Evolutionary conservation across 768 basidiomycete species (phyloP).

Genomic region (Leucocoprinus leucothites): DNA sequence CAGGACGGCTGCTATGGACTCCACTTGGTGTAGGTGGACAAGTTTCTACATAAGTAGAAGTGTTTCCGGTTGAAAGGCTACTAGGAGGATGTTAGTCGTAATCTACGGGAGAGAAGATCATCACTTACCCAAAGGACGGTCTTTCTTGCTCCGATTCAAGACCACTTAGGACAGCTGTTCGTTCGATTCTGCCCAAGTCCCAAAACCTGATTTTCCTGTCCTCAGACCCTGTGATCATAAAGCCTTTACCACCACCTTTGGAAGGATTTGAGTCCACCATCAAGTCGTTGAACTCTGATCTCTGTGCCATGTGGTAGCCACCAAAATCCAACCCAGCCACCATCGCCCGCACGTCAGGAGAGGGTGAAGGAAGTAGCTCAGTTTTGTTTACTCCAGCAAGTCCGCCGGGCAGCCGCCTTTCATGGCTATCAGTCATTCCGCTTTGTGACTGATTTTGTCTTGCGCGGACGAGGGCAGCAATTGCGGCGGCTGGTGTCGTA

Average conservation of each 20-base stretch:
- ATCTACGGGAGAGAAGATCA: not conserved
- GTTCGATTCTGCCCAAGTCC: conserved; percentile 75
- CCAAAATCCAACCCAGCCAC: conserved; percentile 77
- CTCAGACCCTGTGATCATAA: conserved; percentile 85
- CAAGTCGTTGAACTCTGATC: conserved; percentile 47
- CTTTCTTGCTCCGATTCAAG: conserved; percentile 71
- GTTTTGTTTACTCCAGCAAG: not conserved
- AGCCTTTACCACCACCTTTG: conserved; percentile 54
- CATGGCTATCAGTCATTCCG: conserved; percentile 16
- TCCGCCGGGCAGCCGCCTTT: conserved; percentile 19
- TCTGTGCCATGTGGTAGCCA: conserved; percentile 53
- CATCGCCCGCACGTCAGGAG: conserved; percentile 67
- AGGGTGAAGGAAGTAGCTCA: conserved; percentile 41
- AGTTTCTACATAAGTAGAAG: conserved; percentile 59
- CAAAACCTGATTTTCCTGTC: conserved; percentile 86
- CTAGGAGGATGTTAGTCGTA: conserved; percentile 14
- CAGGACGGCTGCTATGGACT: conserved; percentile 60
- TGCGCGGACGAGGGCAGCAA: conserved; percentile 73
- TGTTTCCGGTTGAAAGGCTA: conserved; percentile 37
- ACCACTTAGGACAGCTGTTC: conserved; percentile 78
- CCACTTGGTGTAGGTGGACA: conserved; percentile 46
- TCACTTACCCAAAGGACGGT: conserved; percentile 68
- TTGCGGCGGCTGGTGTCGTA: conserved; percentile 65
- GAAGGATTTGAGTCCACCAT: conserved; percentile 33
- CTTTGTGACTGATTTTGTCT: conserved; percentile 16